Conservation (phyloP, 2,329 filamentous ascomycete species). For the Talaromyces sp. region DNA sequence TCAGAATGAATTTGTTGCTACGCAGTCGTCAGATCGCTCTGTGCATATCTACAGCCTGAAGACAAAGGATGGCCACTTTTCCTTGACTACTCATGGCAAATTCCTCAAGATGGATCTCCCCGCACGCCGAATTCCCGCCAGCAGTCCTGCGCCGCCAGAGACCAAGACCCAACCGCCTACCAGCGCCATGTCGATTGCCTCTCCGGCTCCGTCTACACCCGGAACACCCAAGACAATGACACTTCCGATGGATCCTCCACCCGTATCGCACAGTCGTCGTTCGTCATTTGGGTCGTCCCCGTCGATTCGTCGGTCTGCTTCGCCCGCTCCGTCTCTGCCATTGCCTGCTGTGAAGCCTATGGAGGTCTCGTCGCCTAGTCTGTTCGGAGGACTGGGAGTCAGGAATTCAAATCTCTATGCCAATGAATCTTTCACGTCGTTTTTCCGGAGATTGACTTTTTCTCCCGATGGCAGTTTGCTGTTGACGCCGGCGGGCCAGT, state of each 20-base stretch:
- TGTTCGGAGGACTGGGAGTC: constrained; percentile 59
- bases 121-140: constrained; percentile 79
- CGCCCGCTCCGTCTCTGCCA: constrained; percentile 88
- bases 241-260: constrained; percentile 92
- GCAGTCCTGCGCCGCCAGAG: constrained; percentile 86
- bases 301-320: constrained; percentile 78
- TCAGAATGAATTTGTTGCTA: constrained; percentile 94
- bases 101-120: constrained; percentile 93
- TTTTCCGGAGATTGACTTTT: constrained; percentile 90
- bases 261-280: constrained; percentile 84
- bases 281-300: constrained; percentile 81
- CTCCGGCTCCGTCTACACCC: constrained; percentile 83
- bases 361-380: constrained; percentile 74
- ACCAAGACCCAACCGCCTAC: constrained; percentile 27
- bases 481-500: constrained; percentile 91
- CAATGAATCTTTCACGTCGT: constrained; percentile 94
- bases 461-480: constrained; percentile 91
- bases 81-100: constrained; percentile 70
- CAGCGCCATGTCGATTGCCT: constrained; percentile 54
- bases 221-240: constrained; percentile 87
- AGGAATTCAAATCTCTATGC: constrained; percentile 89
- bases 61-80: constrained; percentile 94
- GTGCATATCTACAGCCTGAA: constrained; percentile 96
- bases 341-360: constrained; percentile 93
- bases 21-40: constrained; percentile 94